These are phyloP conservation scores for Nakazawaea ernobii DNA, from an alignment of 805 yeast species.

Conservation along the genomic window DNA sequence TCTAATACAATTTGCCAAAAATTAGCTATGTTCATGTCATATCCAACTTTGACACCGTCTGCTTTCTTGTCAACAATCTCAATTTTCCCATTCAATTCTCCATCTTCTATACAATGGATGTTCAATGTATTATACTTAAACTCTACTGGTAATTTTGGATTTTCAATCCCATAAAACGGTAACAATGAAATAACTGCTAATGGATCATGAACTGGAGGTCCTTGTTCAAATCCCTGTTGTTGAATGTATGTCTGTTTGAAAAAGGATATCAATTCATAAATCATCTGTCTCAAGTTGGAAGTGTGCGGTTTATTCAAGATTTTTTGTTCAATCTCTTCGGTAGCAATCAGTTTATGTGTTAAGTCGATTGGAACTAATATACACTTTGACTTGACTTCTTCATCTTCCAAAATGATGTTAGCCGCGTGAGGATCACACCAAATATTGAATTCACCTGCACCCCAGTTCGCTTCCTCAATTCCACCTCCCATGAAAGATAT, in stretches of 20 bases:
- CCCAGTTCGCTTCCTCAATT: constrained; percentile 25
- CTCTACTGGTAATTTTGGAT: constrained; percentile 12
- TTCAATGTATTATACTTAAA: constrained; percentile 15
- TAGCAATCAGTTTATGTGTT: constrained; percentile 61
- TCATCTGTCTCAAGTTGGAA: constrained; percentile 46
- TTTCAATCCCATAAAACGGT: constrained; percentile 29
- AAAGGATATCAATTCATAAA: constrained; percentile 47
- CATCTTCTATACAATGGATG: constrained; percentile 17
- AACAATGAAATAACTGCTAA: constrained; percentile 59
- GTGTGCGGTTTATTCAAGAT: constrained; percentile 28
- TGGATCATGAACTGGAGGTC: constrained; percentile 83
- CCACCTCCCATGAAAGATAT: constrained; percentile 39
- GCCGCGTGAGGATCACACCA: constrained; percentile 78
- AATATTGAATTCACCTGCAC: constrained; percentile 70
- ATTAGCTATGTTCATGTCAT: constrained; percentile 29
- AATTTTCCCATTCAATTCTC: constrained; percentile 25
- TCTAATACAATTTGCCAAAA: constrained; percentile 42
- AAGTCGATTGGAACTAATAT: constrained; percentile 62
- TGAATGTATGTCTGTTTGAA: constrained; percentile 41
- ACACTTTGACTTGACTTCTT: constrained; percentile 39
- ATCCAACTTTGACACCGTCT: constrained; percentile 34
- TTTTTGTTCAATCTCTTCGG: constrained; percentile 29
- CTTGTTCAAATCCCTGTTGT: constrained; percentile 37
- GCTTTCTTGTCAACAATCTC: constrained; percentile 12
- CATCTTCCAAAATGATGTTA: constrained; percentile 42